phyloP scores from a whole-genome alignment of 495 filamentous ascomycete genomes.

The Daldinia childiae region DNA sequence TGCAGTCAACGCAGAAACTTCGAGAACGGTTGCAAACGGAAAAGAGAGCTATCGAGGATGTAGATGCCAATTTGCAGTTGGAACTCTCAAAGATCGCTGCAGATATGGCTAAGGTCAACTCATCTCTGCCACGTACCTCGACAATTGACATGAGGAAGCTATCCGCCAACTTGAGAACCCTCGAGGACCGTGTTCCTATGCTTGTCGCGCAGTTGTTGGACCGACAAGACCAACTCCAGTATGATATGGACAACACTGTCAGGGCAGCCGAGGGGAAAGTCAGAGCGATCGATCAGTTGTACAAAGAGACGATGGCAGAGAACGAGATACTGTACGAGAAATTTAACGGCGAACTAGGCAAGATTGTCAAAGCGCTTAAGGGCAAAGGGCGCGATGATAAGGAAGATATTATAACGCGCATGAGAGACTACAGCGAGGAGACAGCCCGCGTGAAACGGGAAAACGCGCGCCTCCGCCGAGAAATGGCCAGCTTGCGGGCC shows the following conservation, averaged over 20 bases:
- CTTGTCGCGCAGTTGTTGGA: conserved; percentile 68
- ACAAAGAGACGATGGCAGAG: conserved; percentile 87
- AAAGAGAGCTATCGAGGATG: conserved; percentile 73
- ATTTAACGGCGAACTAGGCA: conserved; percentile 89
- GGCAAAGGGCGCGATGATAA: conserved; percentile 74
- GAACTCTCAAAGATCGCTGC: conserved; percentile 85
- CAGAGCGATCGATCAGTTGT: conserved; percentile 85
- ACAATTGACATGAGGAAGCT: conserved; percentile 60
- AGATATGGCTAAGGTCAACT: conserved; percentile 75
- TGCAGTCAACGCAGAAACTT: conserved; percentile 92
- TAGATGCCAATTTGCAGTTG: conserved; percentile 71
- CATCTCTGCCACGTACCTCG: conserved; percentile 51
- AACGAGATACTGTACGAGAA: conserved; percentile 94
- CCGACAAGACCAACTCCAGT: conserved; percentile 68
- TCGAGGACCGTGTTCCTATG: conserved; percentile 72
- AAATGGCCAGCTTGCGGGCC: conserved; percentile 60
- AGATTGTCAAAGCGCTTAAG: conserved; percentile 78
- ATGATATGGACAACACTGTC: conserved; percentile 74
- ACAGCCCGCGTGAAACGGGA: conserved; percentile 78
- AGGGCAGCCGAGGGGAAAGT: conserved; percentile 78
- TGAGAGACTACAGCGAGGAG: conserved; percentile 75
- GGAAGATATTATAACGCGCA: conserved; percentile 72
- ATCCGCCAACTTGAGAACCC: conserved; percentile 63
- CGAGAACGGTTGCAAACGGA: conserved; percentile 88
- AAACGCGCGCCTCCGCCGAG: conserved; percentile 67